Conservation (phyloP, 2,329 filamentous ascomycete species). For the Cytospora leucostoma region DNA sequence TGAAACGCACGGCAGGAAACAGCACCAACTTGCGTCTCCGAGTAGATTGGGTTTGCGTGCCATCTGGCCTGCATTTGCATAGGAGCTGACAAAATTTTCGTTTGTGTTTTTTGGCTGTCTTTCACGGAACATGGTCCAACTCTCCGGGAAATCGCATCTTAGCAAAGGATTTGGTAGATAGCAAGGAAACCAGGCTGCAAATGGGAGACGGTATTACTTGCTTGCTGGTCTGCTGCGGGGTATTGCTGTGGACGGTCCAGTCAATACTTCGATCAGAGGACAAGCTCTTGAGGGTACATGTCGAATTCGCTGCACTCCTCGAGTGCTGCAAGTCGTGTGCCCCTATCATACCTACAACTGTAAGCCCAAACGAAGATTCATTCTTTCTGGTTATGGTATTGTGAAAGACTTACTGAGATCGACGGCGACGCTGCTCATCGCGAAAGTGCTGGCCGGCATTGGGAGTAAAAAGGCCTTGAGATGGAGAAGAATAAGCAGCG, state of each 20-base stretch:
- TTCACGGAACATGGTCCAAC: slow-evolving; percentile 12
- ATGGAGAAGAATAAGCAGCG: neutral
- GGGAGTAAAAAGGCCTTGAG: slow-evolving; percentile 74
- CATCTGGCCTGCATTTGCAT: slow-evolving; percentile 1
- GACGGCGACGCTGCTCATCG: slow-evolving; percentile 73
- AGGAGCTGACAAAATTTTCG: slow-evolving; percentile 11
- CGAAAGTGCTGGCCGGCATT: slow-evolving; percentile 72
- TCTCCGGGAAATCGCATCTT: slow-evolving; percentile 15
- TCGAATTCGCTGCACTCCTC: slow-evolving; percentile 61
- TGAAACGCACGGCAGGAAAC: neutral
- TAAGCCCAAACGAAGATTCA: neutral
- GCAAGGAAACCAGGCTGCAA: slow-evolving; percentile 22
- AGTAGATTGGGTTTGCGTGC: slow-evolving; percentile 4
- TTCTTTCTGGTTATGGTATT: neutral
- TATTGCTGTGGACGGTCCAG: neutral
- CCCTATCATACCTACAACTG: slow-evolving; percentile 60
- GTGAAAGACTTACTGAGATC: slow-evolving; percentile 60
- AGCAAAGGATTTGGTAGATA: slow-evolving; percentile 23
- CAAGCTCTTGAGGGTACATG: slow-evolving; percentile 40
- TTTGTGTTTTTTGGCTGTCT: neutral
- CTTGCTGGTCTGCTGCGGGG: neutral
- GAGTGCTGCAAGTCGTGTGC: slow-evolving; percentile 69
- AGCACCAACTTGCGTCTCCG: slow-evolving; percentile 5
- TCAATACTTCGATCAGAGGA: slow-evolving; percentile 29
- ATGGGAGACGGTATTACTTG: neutral